Conservation (phyloP, 768 basidiomycete genomes). For the Pleurotus giganteus region DNA sequence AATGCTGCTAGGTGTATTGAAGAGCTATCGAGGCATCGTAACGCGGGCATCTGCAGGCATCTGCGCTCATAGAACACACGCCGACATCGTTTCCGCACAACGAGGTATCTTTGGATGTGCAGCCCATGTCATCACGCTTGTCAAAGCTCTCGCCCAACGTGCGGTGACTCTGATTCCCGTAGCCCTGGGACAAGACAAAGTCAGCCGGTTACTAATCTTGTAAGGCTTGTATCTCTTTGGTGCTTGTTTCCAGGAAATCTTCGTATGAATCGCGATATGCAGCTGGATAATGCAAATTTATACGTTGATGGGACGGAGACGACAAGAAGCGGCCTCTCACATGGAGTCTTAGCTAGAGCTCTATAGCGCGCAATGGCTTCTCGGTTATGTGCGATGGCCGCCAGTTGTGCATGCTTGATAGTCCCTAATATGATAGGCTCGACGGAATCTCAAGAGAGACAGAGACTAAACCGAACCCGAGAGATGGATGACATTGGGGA, state of each 20-base stretch:
- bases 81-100: too few relatives aligned
- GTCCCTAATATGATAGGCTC: constrained; percentile 54
- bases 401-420: constrained; percentile 80
- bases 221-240: constrained; percentile 60
- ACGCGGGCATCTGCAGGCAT: too few relatives aligned
- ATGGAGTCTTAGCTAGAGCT: constrained; percentile 47
- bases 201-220: constrained; percentile 46
- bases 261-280: constrained; percentile 62
- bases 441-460: background rate
- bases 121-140: too few relatives aligned
- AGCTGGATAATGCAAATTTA: constrained; percentile 28
- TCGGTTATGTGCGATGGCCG: constrained; percentile 73
- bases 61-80: too few relatives aligned
- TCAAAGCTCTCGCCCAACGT: too few relatives aligned
- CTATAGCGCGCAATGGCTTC: constrained; percentile 68
- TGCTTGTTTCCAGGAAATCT: constrained; percentile 53
- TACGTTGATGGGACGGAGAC: background rate
- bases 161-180: too few relatives aligned
- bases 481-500: constrained; percentile 79
- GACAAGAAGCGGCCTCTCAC: constrained; percentile 30
- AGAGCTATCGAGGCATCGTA: too few relatives aligned
- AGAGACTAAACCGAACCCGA: constrained; percentile 55
- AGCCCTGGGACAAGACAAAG: too few relatives aligned
- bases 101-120: too few relatives aligned
- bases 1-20: too few relatives aligned